Evolutionary conservation across 2,329 filamentous ascomycete species (phyloP).

Genomic region (Calonectria crousiana): DNA sequence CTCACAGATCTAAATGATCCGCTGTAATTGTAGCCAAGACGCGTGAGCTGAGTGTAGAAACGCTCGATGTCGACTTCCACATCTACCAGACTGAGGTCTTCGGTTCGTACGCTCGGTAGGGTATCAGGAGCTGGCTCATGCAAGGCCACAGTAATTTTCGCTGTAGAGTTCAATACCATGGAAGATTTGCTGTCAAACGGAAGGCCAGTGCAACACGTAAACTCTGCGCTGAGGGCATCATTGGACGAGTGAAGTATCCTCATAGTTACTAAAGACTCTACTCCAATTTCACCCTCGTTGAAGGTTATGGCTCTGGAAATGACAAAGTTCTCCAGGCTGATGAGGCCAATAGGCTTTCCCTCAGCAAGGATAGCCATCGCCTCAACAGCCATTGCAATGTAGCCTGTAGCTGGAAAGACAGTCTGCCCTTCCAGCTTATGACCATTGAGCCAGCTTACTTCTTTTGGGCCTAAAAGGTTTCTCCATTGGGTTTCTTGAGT

Average conservation of each 20-base stretch:
- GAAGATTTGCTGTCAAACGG: not conserved
- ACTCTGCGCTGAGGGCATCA: not conserved
- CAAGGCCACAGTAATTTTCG: not conserved
- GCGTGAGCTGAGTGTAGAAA: not conserved
- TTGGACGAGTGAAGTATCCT: not conserved
- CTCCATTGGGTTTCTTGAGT: conserved; percentile 35
- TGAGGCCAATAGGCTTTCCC: not conserved
- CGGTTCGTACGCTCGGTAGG: not conserved
- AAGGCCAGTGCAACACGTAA: not conserved
- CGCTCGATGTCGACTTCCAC: not conserved
- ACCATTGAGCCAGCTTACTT: conserved; percentile 54
- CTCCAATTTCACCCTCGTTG: not conserved
- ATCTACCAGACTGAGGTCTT: not conserved
- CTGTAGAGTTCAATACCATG: not conserved
- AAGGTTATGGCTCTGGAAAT: not conserved
- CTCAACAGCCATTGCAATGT: conserved; percentile 53
- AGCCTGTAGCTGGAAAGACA: conserved; percentile 55
- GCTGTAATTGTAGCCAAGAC: not conserved
- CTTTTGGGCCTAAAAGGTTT: conserved; percentile 37
- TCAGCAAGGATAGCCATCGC: conserved; percentile 21
- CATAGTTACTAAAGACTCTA: not conserved
- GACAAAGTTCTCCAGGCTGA: not conserved
- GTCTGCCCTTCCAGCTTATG: conserved; percentile 50
- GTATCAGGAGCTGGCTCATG: not conserved
- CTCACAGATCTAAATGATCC: not conserved